Evolutionary conservation across 805 yeast genomes (phyloP).

Genomic region (Candida pseudofarinosa): DNA sequence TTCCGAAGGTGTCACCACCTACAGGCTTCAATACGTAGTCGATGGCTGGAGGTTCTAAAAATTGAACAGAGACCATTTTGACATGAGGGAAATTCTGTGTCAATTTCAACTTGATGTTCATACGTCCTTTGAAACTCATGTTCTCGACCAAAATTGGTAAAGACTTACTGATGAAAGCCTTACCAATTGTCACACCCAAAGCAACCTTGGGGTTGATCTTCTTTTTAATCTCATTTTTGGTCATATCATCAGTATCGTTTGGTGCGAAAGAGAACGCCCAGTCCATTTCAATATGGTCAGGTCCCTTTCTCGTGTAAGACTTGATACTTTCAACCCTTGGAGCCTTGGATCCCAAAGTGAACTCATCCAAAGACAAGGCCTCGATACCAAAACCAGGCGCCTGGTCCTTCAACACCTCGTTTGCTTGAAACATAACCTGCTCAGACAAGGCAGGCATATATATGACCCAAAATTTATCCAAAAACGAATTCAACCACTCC

Average conservation of each 20-base stretch:
- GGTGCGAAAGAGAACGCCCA: constrained; percentile 82
- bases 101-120: constrained; percentile 59
- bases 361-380: constrained; percentile 66
- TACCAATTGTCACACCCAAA: constrained; percentile 75
- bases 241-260: constrained; percentile 79
- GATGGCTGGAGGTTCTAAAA: constrained; percentile 73
- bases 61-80: constrained; percentile 62
- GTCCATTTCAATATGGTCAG: constrained; percentile 72
- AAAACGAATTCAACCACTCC: constrained; percentile 75
- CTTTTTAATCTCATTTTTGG: constrained; percentile 64
- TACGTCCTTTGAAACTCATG: constrained; percentile 69
- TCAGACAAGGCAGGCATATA: constrained; percentile 84
- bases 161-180: constrained; percentile 71
- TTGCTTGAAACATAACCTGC: constrained; percentile 67
- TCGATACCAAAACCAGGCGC: constrained; percentile 85
- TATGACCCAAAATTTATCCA: constrained; percentile 81
- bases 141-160: constrained; percentile 78
- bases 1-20: constrained; percentile 84
- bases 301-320: constrained; percentile 67
- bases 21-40: constrained; percentile 81
- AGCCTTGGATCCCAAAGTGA: constrained; percentile 76
- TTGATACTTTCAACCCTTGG: constrained; percentile 70
- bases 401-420: constrained; percentile 60
- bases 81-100: constrained; percentile 75
- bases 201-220: constrained; percentile 79